phyloP scores from a whole-genome alignment of 2,329 filamentous ascomycete species.

The Biscogniauxia mediterranea region DNA sequence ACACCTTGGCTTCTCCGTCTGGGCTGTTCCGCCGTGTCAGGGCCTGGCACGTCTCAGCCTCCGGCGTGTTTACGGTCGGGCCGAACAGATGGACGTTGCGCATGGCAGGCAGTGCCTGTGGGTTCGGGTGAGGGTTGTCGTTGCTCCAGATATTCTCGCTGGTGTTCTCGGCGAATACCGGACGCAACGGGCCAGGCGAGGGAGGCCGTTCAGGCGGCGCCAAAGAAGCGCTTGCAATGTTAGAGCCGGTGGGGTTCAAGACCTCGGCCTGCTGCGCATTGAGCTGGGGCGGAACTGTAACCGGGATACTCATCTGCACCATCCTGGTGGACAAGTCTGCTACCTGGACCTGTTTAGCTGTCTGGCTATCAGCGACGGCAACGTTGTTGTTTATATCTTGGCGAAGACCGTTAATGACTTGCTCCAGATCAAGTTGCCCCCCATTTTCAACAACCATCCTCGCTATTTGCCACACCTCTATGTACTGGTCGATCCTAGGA shows the following conservation, averaged over 20 bases:
- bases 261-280: no score
- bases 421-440: background rate
- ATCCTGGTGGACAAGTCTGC: no score
- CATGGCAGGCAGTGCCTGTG: background rate
- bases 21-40: background rate
- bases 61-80: background rate
- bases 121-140: constrained; percentile 7
- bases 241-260: background rate
- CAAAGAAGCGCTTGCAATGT: background rate
- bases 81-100: constrained; percentile 1
- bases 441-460: background rate
- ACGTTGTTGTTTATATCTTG: no score
- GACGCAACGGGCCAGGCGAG: background rate
- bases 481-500: background rate
- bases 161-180: background rate
- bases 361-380: background rate
- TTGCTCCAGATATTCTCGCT: no score
- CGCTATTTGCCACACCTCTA: background rate
- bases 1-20: no score
- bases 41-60: background rate
- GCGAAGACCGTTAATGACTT: background rate
- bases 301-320: no score
- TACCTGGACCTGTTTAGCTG: no score
- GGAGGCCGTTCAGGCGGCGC: background rate
- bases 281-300: no score